Base-by-base conservation (phyloP, 805 yeast genomes). In the Nematodospora valgi region DNA sequence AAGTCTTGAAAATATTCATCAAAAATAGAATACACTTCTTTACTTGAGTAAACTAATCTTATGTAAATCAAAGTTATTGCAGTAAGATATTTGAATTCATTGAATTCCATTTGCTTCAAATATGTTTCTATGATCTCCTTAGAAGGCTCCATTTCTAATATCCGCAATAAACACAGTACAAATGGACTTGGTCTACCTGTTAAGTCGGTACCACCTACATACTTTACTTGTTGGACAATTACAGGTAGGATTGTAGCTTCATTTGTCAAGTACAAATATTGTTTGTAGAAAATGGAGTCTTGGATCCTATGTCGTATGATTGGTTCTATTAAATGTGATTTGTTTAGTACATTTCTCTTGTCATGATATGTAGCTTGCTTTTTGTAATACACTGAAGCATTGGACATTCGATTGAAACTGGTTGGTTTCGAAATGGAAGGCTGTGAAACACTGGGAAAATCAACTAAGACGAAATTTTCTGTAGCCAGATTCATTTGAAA, bases 111-210 rank as follows among this genome's bases (percentile, higher is more conserved):
- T 47, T 89, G 93, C 2, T 55, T 55, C 9, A 82, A 58, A 43
- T 75, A 70, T 35, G 78, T 70, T 12, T 62, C 51, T 2, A 85
- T 51, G 4, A 86, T 75, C 4, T 77, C 84, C 8, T 51, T 48
- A 1, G 70, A 48, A 0, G 97, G 97, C 42, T 77, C 77, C 12
- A 93, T 57, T 55, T 91, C 95, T 4, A 89, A 65, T 39, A 91
- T 54, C 44, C 91, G 78, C 49, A 86, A 76, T 22, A 87, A 56
- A 29, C 95, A 68, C 50, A 95, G 80, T n/a, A 86, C 52, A 47
- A 86, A 87, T 10, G 80, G 81, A 12, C 83, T 66, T 0, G 94
- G 93, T 41, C 76, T 58, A 21, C 78, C 77, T 15, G 61, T 63
- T 11, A 68, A 61, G 33, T 72, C 74, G n/a, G 73, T 59, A 0